Evolutionary conservation across 2,329 filamentous ascomycete species (phyloP), one percentile per base, ranked within the genome.

Genomic region (Neoascochyta sp.): DNA sequence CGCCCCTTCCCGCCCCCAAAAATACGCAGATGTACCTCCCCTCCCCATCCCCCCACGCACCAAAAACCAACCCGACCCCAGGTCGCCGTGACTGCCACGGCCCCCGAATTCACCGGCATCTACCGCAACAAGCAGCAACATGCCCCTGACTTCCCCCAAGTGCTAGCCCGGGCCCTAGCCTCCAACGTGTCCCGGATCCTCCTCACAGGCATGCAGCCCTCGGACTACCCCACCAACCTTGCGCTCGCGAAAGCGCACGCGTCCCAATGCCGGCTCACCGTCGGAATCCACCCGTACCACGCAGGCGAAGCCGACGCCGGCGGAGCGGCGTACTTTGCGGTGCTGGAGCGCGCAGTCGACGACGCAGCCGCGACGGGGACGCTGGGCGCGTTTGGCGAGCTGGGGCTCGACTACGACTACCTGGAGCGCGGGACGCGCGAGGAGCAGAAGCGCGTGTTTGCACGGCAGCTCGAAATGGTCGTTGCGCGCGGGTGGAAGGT

Each of bases 201-300:
- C 39, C 42, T 61, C 5, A 60, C 57, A 5, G 51, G 56, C 23
- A 60, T 60, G 54, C 65, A 67, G 41, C 39, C 66, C 16, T 62
- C 64, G 3, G 66, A 68, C 35, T 63, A 68, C 48, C 57, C 57
- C 1, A 29, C 41, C 34, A 54, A 55, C 21, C 31, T 43, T 5
- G 40, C 34, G 3, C 44, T 60, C 8, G 54, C 52, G 4, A 39
- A 32, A 7, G 28, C 23, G 15, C 30, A 39, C n/a, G 45, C 44
- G 13, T 22, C 40, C 6, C 47, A 51, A 20, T 71, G 68, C 36
- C 66, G 56, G 8, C 50, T 70, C 33, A 74, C 71, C 2, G 56
- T 74, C 7, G 71, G 71, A 1, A 60, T 74, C 3, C 71, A 74
- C 34, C 70, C 70, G 0, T 74, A 75, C 32, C 68, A 75, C 26